Conservation (phyloP, 805 yeast genomes). For the Metschnikowia lunata region DNA sequence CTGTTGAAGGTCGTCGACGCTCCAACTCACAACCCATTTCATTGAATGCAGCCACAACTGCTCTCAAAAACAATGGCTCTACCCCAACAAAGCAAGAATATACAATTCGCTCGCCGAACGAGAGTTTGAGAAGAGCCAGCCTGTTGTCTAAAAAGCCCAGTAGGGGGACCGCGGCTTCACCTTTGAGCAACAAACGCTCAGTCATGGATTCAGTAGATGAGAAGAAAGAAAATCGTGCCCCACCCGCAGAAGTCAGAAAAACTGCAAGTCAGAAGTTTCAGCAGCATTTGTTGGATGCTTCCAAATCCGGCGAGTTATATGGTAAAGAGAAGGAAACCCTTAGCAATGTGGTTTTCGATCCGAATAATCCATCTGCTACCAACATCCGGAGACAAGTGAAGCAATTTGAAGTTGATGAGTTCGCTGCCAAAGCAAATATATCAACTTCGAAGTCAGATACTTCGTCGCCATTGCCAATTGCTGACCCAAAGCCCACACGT, state of each 20-base stretch:
- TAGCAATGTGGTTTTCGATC: conserved; percentile 38
- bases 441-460: background rate
- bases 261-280: conserved; percentile 39
- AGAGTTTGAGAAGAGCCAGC: conserved; percentile 7
- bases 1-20: conserved; percentile 25
- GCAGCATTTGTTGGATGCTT: conserved; percentile 35
- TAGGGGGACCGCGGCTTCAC: conserved; percentile 3
- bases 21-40: conserved; percentile 35
- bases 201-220: conserved; percentile 11
- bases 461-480: background rate
- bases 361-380: conserved; percentile 29
- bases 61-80: conserved; percentile 15
- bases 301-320: conserved; percentile 33
- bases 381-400: conserved; percentile 12
- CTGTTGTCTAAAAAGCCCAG: conserved; percentile 9
- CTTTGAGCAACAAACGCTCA: conserved; percentile 3
- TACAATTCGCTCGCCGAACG: conserved; percentile 17
- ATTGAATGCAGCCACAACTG: conserved; percentile 28
- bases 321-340: conserved; percentile 35
- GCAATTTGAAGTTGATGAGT: background rate
- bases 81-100: conserved; percentile 1
- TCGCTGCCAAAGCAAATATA: background rate
- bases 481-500: conserved; percentile 9
- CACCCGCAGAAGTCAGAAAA: conserved; percentile 2
- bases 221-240: conserved; percentile 11